Evolutionary conservation across 306 rosid genomes (phyloP).

Genomic region (Citrullus colocynthis): DNA sequence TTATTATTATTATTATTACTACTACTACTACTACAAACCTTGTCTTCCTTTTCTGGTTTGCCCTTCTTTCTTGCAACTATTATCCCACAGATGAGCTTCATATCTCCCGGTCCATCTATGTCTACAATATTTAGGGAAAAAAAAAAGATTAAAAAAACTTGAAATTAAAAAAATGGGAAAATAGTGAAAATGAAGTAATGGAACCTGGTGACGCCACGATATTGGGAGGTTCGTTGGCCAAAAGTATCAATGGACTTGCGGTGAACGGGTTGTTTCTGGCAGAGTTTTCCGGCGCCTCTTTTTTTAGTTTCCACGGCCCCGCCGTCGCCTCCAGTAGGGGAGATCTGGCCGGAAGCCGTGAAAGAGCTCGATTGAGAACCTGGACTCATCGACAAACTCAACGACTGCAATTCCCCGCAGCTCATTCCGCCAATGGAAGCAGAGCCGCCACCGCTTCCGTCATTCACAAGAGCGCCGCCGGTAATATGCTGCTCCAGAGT

Average conservation of each 20-base stretch:
- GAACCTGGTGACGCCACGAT: slow-evolving; percentile 14
- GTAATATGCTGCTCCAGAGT: not conserved
- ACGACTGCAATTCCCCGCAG: slow-evolving; percentile 41
- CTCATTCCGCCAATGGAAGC: slow-evolving; percentile 24
- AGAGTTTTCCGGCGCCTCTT: slow-evolving; percentile 4
- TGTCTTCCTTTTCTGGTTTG: slow-evolving; percentile 20
- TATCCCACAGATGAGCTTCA: slow-evolving; percentile 17
- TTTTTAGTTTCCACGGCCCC: slow-evolving; percentile 5
- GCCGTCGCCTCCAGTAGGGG: not conserved
- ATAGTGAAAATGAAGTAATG: not conserved
- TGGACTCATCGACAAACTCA: slow-evolving; percentile 58
- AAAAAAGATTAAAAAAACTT: not conserved
- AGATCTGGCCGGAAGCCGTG: not conserved
- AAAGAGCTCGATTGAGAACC: slow-evolving; percentile 15
- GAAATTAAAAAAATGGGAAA: not conserved
- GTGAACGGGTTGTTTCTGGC: slow-evolving; percentile 11
- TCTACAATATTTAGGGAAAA: not conserved
- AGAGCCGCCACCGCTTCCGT: not conserved
- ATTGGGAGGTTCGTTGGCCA: slow-evolving; percentile 15
- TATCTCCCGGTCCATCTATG: slow-evolving; percentile 17
- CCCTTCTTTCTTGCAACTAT: slow-evolving; percentile 16
- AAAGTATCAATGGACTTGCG: slow-evolving; percentile 14
- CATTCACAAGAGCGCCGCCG: not conserved
- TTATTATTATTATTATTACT: not conserved
- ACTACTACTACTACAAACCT: not conserved